Base-by-base conservation (phyloP, 768 basidiomycete species). In the Tricholoma flavovirens region DNA sequence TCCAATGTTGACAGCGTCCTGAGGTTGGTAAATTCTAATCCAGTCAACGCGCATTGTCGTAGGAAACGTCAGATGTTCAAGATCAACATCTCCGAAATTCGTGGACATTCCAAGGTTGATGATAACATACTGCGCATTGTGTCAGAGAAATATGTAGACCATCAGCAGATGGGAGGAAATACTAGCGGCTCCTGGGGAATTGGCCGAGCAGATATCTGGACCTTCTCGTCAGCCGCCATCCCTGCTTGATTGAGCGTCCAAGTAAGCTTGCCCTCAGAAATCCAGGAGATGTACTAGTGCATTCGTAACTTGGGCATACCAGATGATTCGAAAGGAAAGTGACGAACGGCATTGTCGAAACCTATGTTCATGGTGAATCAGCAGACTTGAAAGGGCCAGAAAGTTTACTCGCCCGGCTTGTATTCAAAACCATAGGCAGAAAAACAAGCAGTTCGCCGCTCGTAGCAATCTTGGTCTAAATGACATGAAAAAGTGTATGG, bases 151-250 rank as follows among this genome's bases (percentile, higher is more conserved):
- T 14, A n/a, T 3, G 19, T 21, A 30, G 12, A 40, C 26, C 51
- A 12, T 26, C 49, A 45, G 30, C 55, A 57, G 11, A 56, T 71
- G 15, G 8, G 12, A n/a, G 17, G 15, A 29, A n/a, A 36, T 64
- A 87, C 87, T 87, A 94, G 84, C 7, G 93, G 93, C 66, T 96
- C 93, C 60, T 88, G 84, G 0, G 92, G 81, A 38, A 95, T 73
- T 11, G 88, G 84, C 54, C 93, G 74, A 30, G 79, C 76, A 12
- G 82, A 71, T 56, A 93, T 88, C 60, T 88, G 72, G 2, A 83
- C 83, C 21, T 66, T 59, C 2, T 72, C 33, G 59, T 83, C 80
- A 1, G 86, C 78, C 2, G 66, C 81, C 71, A 92, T 75, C 11
- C 84, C 92, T 29, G 75, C 68, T 17, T 79, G 78, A 38, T 79